Evolutionary conservation across 2,329 filamentous ascomycete species (phyloP).

Genomic region (Alternaria infectoria): DNA sequence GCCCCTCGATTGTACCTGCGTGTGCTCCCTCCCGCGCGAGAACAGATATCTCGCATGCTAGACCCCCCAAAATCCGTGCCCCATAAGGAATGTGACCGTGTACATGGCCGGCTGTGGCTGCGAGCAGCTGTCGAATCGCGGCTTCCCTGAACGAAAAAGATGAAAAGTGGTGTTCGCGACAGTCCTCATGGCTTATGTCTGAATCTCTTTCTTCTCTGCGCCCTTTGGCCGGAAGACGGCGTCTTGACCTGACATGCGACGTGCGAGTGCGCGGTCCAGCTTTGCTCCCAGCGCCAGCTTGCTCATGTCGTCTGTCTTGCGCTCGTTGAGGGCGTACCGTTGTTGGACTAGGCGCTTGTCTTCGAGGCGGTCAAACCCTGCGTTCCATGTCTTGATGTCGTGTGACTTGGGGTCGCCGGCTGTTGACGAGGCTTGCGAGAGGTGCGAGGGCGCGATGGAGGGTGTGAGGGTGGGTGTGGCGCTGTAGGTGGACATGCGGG

Average conservation of each 20-base stretch:
- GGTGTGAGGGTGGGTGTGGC: conserved; percentile 58
- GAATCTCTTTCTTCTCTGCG: conserved; percentile 44
- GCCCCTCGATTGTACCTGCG: neutral
- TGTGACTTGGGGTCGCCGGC: conserved; percentile 58
- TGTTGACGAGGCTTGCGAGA: conserved; percentile 44
- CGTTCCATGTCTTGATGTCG: conserved; percentile 77
- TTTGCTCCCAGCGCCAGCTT: conserved; percentile 90
- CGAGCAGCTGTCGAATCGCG: conserved; percentile 9
- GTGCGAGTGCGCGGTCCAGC: conserved; percentile 83
- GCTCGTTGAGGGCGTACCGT: conserved; percentile 76
- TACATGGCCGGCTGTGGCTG: conserved; percentile 3
- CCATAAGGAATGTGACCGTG: conserved; percentile 1
- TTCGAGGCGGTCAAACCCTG: conserved; percentile 83
- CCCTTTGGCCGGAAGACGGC: conserved; percentile 74
- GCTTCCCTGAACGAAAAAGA: neutral
- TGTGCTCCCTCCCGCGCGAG: neutral
- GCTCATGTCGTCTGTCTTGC: conserved; percentile 81
- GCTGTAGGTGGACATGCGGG: conserved; percentile 59
- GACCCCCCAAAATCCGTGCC: conserved; percentile 7
- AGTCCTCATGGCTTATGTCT: conserved; percentile 24
- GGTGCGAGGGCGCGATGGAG: conserved; percentile 56
- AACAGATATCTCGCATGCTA: conserved; percentile 16
- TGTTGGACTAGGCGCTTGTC: conserved; percentile 85
- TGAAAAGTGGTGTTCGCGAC: neutral
- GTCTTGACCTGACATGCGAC: conserved; percentile 87